Conservation (phyloP, 2,329 filamentous ascomycete species). For the Penicillium glabrum region DNA sequence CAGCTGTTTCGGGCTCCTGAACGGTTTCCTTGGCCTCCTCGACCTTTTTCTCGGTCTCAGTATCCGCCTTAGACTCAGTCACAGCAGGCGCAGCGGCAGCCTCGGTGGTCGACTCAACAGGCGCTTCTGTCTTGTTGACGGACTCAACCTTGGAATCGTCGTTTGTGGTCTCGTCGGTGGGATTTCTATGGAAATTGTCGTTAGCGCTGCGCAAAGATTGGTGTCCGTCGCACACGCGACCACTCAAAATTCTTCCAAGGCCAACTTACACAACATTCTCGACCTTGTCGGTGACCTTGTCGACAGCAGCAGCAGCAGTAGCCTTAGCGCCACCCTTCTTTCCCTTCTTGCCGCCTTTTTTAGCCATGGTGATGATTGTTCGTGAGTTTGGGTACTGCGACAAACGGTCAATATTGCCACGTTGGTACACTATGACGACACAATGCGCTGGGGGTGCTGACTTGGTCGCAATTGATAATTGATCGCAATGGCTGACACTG, state of each 20-base stretch:
- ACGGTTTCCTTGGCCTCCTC: conserved; percentile 1
- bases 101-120: conserved; percentile 14
- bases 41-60: conserved; percentile 11
- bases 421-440: conserved; percentile 10
- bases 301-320: conserved; percentile 22
- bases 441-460: conserved; percentile 1
- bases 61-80: conserved; percentile 12
- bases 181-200: neutral
- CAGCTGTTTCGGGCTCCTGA: neutral
- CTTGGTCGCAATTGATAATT: neutral
- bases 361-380: conserved; percentile 27
- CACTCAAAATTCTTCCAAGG: conserved; percentile 5
- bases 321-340: conserved; percentile 30
- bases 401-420: conserved; percentile 13
- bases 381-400: conserved; percentile 7
- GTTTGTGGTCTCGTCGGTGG: conserved; percentile 17
- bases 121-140: conserved; percentile 12
- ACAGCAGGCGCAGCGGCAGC: conserved; percentile 8
- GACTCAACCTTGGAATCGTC: conserved; percentile 9
- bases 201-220: conserved; percentile 5
- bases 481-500: neutral
- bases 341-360: conserved; percentile 36
- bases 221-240: conserved; percentile 10
- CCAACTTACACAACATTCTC: conserved; percentile 36
- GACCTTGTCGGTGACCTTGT: conserved; percentile 26